Conservation (phyloP, 805 yeast genomes). For the Ogataea minuta region DNA sequence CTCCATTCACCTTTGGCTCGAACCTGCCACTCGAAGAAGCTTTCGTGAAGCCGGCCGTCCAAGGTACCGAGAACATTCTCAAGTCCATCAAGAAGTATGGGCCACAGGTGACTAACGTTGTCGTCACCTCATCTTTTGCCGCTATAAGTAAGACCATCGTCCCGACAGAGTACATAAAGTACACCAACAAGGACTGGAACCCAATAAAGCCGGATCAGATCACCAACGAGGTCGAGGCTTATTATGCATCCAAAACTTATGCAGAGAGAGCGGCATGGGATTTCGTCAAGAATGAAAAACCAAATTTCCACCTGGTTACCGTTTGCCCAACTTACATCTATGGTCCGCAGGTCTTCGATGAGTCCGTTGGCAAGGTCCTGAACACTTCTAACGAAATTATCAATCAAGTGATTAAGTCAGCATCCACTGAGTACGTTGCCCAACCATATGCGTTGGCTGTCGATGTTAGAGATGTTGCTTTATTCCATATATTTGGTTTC, state of each 20-base stretch:
- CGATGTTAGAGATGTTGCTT: constrained; percentile 65
- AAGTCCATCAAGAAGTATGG: constrained; percentile 40
- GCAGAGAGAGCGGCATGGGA: constrained; percentile 64
- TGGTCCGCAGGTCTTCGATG: constrained; percentile 52
- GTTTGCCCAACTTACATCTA: constrained; percentile 45
- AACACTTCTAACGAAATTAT: constrained; percentile 40
- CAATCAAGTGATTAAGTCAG: constrained; percentile 25
- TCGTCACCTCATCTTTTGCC: constrained; percentile 53
- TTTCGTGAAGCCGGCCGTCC: constrained; percentile 51
- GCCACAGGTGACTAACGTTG: constrained; percentile 45
- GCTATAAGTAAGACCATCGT: constrained; percentile 35
- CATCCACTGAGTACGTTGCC: constrained; percentile 23
- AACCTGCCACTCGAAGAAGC: constrained; percentile 44
- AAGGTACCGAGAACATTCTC: constrained; percentile 50
- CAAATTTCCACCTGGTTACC: constrained; percentile 38
- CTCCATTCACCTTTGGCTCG: constrained; percentile 41
- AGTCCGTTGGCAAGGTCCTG: constrained; percentile 31
- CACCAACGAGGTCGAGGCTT: constrained; percentile 31
- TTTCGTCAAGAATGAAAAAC: constrained; percentile 38
- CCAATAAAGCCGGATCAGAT: constrained; percentile 32
- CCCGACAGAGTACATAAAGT: background rate
- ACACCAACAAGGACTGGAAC: constrained; percentile 39
- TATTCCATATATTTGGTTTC: constrained; percentile 52
- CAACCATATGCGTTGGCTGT: constrained; percentile 33
- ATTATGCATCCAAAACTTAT: constrained; percentile 45